Evolutionary conservation across 352 stramenopile genomes (phyloP).

Genomic region (Globisporangium polare): DNA sequence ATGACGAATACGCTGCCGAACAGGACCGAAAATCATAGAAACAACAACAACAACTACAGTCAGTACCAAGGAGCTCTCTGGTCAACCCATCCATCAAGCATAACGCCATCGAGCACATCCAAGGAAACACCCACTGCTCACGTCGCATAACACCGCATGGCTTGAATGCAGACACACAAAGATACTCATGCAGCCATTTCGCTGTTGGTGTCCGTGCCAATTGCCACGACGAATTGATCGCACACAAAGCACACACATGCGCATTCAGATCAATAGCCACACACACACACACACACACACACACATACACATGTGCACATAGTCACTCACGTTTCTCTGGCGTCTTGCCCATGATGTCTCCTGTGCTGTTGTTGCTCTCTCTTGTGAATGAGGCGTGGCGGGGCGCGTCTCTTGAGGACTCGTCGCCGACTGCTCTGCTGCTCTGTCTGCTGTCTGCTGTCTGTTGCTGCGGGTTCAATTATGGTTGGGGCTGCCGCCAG

Average conservation of each 20-base stretch:
- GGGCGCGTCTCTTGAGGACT: conserved; percentile 13
- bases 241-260: too few relatives aligned
- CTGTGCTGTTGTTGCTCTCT: background rate
- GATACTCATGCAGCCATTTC: background rate
- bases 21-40: background rate
- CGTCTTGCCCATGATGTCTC: conserved; percentile 41
- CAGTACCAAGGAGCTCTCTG: background rate
- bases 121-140: background rate
- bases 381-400: background rate
- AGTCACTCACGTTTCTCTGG: conserved; percentile 32
- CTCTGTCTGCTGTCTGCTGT: background rate
- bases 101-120: background rate
- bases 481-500: too few relatives aligned
- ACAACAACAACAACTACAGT: background rate
- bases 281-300: too few relatives aligned
- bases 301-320: background rate
- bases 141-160: background rate
- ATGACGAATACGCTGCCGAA: conserved; percentile 3
- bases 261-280: too few relatives aligned
- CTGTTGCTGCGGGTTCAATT: too few relatives aligned
- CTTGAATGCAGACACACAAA: background rate
- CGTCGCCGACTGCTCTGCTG: background rate
- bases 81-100: background rate
- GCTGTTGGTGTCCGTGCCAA: too few relatives aligned
- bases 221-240: background rate